Percentiles rank a stretch among this genome's conserved stretches.
phyloP scores from a whole-genome alignment of 106 monocot genomes.

The Allium sativum region DNA sequence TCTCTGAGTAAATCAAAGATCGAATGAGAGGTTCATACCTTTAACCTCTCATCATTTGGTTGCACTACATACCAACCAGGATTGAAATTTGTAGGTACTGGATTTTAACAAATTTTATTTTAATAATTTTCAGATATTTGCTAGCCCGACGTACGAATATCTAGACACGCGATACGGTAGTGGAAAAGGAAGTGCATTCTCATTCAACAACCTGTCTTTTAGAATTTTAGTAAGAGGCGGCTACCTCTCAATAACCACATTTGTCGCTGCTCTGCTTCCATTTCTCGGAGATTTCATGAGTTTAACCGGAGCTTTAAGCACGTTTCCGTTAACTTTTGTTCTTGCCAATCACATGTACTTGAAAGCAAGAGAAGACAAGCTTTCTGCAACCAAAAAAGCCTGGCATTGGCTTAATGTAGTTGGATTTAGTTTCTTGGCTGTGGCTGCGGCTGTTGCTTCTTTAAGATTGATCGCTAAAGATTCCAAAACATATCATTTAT shows the following conservation, averaged over 20 bases:
- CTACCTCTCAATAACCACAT: conserved; percentile 64
- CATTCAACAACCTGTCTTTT: conserved; percentile 48
- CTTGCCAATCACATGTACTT: conserved; percentile 93
- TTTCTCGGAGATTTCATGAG: conserved; percentile 96
- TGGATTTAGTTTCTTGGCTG: conserved; percentile 52
- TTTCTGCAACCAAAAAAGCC: conserved; percentile 24
- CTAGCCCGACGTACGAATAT: conserved; percentile 87
- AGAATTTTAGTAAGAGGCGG: conserved; percentile 72
- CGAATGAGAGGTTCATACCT: too few relatives aligned
- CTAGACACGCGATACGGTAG: conserved; percentile 67
- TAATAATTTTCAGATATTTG: conserved; percentile 52
- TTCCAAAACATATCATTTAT: conserved; percentile 66
- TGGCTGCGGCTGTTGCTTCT: conserved; percentile 48
- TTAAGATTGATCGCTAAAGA: conserved; percentile 56
- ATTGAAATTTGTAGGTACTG: neutral
- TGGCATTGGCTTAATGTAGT: conserved; percentile 89
- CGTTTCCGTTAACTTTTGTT: conserved; percentile 84
- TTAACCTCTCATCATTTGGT: too few relatives aligned
- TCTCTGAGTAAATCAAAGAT: too few relatives aligned
- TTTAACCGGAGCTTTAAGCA: conserved; percentile 76
- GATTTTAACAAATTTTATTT: neutral
- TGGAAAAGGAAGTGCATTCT: conserved; percentile 39
- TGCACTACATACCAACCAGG: too few relatives aligned
- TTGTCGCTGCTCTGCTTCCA: conserved; percentile 73
- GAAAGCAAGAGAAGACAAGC: conserved; percentile 51